Percentiles rank a stretch among this genome's conserved stretches.
phyloP scores from a whole-genome alignment of 1,139 yeast genomes.

The Hyphopichia fennica region DNA sequence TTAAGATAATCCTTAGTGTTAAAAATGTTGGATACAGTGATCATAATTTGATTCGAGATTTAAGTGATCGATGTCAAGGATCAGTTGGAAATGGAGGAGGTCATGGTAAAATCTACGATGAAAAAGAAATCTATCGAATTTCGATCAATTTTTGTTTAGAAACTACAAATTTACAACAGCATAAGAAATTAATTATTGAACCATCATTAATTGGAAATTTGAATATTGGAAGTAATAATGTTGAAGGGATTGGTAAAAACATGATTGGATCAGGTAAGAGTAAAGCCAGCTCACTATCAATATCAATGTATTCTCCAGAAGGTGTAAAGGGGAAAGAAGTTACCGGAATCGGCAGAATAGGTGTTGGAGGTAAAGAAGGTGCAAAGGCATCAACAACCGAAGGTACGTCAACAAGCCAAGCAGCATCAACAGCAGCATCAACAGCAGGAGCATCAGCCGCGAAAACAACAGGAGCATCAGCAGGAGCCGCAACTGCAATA shows the following conservation, averaged over 20 bases:
- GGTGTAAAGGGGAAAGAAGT: no score
- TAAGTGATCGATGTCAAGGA: constrained; percentile 33
- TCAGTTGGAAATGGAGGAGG: constrained; percentile 15
- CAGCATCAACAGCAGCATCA: constrained; percentile 4
- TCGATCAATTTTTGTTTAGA: constrained; percentile 38
- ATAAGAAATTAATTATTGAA: background rate
- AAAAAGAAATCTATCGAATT: constrained; percentile 25
- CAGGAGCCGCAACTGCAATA: no score
- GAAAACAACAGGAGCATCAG: background rate
- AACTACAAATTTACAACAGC: constrained; percentile 29
- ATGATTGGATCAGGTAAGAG: constrained; percentile 1
- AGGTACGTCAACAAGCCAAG: no score
- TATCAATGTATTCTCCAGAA: background rate
- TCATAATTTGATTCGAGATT: constrained; percentile 30
- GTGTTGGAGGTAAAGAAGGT: no score
- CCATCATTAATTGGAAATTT: background rate
- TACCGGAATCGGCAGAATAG: no score
- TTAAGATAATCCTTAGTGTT: constrained; percentile 35
- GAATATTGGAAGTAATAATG: background rate
- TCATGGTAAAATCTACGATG: constrained; percentile 27
- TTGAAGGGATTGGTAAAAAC: background rate
- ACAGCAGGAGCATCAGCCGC: constrained; percentile 1
- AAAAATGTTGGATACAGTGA: constrained; percentile 40
- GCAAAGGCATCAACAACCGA: no score
- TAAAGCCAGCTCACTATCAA: background rate